These are phyloP conservation scores for Pezicula neosporulosa DNA, from an alignment of 2,329 filamentous ascomycete genomes.

Conservation along the genomic window DNA sequence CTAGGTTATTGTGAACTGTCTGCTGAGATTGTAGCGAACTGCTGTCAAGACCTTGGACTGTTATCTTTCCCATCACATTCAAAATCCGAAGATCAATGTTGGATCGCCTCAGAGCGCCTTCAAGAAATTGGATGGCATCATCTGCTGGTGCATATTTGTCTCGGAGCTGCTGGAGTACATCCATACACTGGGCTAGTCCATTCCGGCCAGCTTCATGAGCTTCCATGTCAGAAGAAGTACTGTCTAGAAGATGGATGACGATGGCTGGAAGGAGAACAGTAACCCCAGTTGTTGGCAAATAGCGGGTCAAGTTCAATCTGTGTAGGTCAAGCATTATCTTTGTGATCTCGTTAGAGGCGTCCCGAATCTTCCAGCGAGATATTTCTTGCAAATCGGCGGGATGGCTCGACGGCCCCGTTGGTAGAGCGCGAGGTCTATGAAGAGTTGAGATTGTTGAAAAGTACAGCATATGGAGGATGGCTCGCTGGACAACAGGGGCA, in stretches of 20 bases:
- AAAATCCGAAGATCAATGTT: slow-evolving; percentile 50
- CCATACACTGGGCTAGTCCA: slow-evolving; percentile 89
- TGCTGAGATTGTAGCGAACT: too few species aligned
- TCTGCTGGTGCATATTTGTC: slow-evolving; percentile 91
- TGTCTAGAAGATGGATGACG: slow-evolving; percentile 89
- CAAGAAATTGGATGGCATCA: slow-evolving; percentile 92
- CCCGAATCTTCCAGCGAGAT: slow-evolving; percentile 77
- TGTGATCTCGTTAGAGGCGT: slow-evolving; percentile 82
- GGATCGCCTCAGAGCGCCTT: slow-evolving; percentile 84
- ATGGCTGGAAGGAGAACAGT: slow-evolving; percentile 89
- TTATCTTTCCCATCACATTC: neutral
- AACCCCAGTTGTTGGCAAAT: slow-evolving; percentile 83
- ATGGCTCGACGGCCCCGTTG: neutral
- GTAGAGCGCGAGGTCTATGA: slow-evolving; percentile 52
- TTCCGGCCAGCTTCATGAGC: slow-evolving; percentile 70
- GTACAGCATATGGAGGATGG: slow-evolving; percentile 85
- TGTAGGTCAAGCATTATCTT: slow-evolving; percentile 77
- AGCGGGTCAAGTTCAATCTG: slow-evolving; percentile 68
- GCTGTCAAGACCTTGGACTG: too few species aligned
- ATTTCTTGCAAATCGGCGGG: slow-evolving; percentile 67
- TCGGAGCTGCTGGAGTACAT: slow-evolving; percentile 80
- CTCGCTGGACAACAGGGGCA: slow-evolving; percentile 64
- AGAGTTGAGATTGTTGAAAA: slow-evolving; percentile 84
- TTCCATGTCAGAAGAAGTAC: slow-evolving; percentile 75
- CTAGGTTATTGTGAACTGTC: too few species aligned